Evolutionary conservation across 768 basidiomycete genomes (phyloP), one percentile per base, ranked within the genome.

Genomic region (Tulasnella sp.): DNA sequence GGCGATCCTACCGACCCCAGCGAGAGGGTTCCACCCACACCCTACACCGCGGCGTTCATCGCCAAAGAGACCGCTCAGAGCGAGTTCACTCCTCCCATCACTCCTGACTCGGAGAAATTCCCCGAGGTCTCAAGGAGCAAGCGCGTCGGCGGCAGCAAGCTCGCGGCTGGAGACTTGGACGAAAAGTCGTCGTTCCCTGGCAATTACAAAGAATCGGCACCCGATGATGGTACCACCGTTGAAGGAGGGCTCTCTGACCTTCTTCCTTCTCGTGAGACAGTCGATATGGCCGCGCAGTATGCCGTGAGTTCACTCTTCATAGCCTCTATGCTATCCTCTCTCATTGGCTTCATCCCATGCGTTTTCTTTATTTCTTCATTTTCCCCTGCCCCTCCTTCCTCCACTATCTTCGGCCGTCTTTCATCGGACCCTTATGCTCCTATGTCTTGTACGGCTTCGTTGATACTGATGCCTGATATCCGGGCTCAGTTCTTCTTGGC

Each of bases 331-430:
- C 35, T 77, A 55, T 73, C 44, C 69, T 77, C 77, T 71, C 77
- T 77, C 77, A 77, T 77, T 57, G 77, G 67, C 32, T 71, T 77
- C 77, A 69, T 77, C 40, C 77, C 77, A 70, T 77, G 77, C 44
- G 69, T 71, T 70, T 46, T 44, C 37, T 77, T 71, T 67, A 15
- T 73, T 46, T 77, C 42, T 48, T 26, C 77, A 42, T 77, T 73
- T 39, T 29, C 71, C 46, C 42, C 69, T 39, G 18, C 77, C 26
- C 37, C 69, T 44, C 11, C 77, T 42, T 77, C 77, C 15, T 71
- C 67, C 29, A 76, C 75, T 0, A 57, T 76, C 18, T 69, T 76
- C 57, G 75, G 75, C 39, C 48, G 75, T 32, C 26, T 61, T 26
- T 35, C 37, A 40, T 46, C 61, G 40, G 70, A 77, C 44, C 77